Percentiles rank a stretch among this genome's conserved stretches.
Conservation (phyloP, 306 rosid species). For the Lathyrus aphaca region DNA sequence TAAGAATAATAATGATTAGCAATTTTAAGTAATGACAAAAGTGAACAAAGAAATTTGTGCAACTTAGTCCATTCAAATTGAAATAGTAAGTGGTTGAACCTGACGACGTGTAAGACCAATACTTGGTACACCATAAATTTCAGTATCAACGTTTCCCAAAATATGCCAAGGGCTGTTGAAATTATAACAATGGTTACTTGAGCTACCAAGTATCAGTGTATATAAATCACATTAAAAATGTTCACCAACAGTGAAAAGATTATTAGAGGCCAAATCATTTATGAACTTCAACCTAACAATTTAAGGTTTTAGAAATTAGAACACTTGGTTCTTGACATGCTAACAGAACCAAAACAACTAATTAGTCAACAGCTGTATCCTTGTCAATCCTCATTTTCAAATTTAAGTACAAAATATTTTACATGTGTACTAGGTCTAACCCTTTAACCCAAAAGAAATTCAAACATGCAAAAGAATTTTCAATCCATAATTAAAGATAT, state of each 20-base stretch:
- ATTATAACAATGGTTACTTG: constrained; percentile 42
- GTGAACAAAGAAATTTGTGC: constrained; percentile 23
- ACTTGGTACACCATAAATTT: constrained; percentile 80
- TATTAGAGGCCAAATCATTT: constrained; percentile 3
- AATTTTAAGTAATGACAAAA: constrained; percentile 4
- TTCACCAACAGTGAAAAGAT: constrained; percentile 32
- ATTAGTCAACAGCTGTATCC: constrained; percentile 9
- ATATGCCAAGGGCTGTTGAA: constrained; percentile 81
- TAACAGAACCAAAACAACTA: constrained; percentile 9
- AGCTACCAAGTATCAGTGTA: constrained; percentile 32
- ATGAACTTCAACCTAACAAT: constrained; percentile 15
- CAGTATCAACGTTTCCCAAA: constrained; percentile 81
- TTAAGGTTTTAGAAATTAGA: constrained; percentile 23
- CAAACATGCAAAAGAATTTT: not conserved
- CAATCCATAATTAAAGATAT: constrained; percentile 6
- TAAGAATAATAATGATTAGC: not conserved
- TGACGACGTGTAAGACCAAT: constrained; percentile 80
- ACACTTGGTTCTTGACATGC: constrained; percentile 15
- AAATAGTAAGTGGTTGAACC: constrained; percentile 61
- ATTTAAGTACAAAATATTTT: not conserved
- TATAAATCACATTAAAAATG: constrained; percentile 17
- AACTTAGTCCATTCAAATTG: constrained; percentile 40
- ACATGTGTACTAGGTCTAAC: constrained; percentile 6
- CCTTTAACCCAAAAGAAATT: constrained; percentile 7
- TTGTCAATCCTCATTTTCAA: constrained; percentile 4